Evolutionary conservation across 2,329 filamentous ascomycete species (phyloP).

Genomic region (Botrytis porri): DNA sequence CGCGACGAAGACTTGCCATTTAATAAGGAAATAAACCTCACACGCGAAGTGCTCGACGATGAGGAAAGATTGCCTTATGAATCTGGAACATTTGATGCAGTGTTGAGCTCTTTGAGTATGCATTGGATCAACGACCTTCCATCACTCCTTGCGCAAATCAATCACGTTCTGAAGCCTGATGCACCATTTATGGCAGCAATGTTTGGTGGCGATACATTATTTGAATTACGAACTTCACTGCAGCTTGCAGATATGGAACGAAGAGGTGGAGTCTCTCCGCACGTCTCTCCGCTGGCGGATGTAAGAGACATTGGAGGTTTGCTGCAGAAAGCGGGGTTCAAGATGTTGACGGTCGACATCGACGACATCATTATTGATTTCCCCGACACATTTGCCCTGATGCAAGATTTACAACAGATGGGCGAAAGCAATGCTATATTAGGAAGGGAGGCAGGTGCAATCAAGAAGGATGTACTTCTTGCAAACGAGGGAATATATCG

Average conservation of each 20-base stretch:
- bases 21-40: conserved; percentile 70
- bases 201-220: conserved; percentile 92
- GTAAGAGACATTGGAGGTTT: conserved; percentile 88
- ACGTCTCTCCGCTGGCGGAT: conserved; percentile 88
- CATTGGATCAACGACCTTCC: conserved; percentile 99
- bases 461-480: conserved; percentile 78
- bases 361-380: conserved; percentile 97
- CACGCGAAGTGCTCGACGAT: conserved; percentile 69
- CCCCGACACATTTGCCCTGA: conserved; percentile 82
- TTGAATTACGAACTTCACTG: conserved; percentile 86
- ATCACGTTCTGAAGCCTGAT: conserved; percentile 84
- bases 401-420: conserved; percentile 95
- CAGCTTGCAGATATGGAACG: conserved; percentile 91
- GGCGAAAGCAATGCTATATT: conserved; percentile 89
- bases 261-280: conserved; percentile 85
- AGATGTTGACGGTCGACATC: conserved; percentile 92
- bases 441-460: conserved; percentile 74
- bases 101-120: conserved; percentile 82
- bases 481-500: conserved; percentile 88
- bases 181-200: conserved; percentile 91
- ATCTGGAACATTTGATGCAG: conserved; percentile 77
- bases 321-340: conserved; percentile 84
- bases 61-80: conserved; percentile 75
- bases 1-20: conserved; percentile 74
- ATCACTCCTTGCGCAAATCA: conserved; percentile 77